Conservation (phyloP, 805 yeast genomes). For the Groenewaldozyma salmanticensis region DNA sequence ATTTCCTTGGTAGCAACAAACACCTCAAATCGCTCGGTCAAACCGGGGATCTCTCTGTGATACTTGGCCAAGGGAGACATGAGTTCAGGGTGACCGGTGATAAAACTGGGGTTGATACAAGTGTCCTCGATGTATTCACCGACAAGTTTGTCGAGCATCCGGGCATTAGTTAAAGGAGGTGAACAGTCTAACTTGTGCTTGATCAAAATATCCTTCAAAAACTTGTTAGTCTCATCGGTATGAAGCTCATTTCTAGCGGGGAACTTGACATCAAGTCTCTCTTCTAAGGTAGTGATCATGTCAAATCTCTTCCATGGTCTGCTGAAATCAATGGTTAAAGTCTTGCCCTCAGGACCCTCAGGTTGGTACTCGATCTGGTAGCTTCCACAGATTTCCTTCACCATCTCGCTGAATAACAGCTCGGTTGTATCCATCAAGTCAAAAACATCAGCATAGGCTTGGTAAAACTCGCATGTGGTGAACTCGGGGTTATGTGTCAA, state of each 20-base stretch:
- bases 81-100: slow-evolving; percentile 98
- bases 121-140: slow-evolving; percentile 87
- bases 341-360: slow-evolving; percentile 73
- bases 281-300: slow-evolving; percentile 94
- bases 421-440: slow-evolving; percentile 90
- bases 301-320: slow-evolving; percentile 99
- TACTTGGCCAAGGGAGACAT: slow-evolving; percentile 99
- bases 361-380: slow-evolving; percentile 86
- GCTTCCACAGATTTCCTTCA: slow-evolving; percentile 84
- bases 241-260: slow-evolving; percentile 94
- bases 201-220: slow-evolving; percentile 69
- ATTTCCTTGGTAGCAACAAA: slow-evolving; percentile 98
- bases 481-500: slow-evolving; percentile 99
- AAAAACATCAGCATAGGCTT: slow-evolving; percentile 94
- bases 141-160: slow-evolving; percentile 96
- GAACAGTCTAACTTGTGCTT: slow-evolving; percentile 81
- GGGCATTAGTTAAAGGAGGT: slow-evolving; percentile 90
- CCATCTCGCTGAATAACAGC: slow-evolving; percentile 91
- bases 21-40: slow-evolving; percentile 97
- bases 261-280: slow-evolving; percentile 74
- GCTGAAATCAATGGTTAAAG: slow-evolving; percentile 73
- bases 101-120: slow-evolving; percentile 93
- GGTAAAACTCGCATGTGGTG: slow-evolving; percentile 97
- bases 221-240: slow-evolving; percentile 85
- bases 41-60: slow-evolving; percentile 84